A percentile compares a stretch with the other conserved stretches of the same genome.
These are phyloP conservation scores for Puya raimondii DNA, from an alignment of 176 grass and related monocot species.

Conservation along the genomic window DNA sequence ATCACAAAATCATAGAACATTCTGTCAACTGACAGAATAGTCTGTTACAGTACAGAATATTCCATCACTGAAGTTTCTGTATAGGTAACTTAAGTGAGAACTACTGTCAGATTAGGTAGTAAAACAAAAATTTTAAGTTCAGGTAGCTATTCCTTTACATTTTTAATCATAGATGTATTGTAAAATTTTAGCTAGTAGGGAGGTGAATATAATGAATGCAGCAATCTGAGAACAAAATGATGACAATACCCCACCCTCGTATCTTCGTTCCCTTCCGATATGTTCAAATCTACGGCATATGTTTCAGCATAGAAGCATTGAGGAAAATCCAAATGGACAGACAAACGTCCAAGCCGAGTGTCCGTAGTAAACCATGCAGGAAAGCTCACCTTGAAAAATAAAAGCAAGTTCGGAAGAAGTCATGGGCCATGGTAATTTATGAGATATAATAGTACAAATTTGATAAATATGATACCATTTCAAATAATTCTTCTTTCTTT, in stretches of 20 bases:
- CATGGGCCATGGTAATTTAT: not conserved
- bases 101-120: no score
- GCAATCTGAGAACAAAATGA: not conserved
- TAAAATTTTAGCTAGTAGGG: no score
- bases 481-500: conserved; percentile 97
- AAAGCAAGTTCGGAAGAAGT: conserved; percentile 16
- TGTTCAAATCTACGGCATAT: conserved; percentile 81
- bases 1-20: no score
- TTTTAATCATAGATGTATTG: no score
- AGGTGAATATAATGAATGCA: no score
- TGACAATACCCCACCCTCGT: conserved; percentile 49
- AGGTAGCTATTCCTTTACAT: no score
- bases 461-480: conserved; percentile 54
- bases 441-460: conserved; percentile 12
- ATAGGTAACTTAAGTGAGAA: no score
- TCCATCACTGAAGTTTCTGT: no score
- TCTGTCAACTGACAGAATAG: no score
- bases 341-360: conserved; percentile 70
- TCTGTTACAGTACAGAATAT: no score
- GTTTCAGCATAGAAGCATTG: conserved; percentile 97
- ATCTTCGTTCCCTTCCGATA: conserved; percentile 71
- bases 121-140: no score
- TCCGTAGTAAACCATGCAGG: conserved; percentile 97
- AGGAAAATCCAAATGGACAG: conserved; percentile 78
- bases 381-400: conserved; percentile 74